Conservation (phyloP, 768 basidiomycete genomes). For the Rhodotorula sphaerocarpa region DNA sequence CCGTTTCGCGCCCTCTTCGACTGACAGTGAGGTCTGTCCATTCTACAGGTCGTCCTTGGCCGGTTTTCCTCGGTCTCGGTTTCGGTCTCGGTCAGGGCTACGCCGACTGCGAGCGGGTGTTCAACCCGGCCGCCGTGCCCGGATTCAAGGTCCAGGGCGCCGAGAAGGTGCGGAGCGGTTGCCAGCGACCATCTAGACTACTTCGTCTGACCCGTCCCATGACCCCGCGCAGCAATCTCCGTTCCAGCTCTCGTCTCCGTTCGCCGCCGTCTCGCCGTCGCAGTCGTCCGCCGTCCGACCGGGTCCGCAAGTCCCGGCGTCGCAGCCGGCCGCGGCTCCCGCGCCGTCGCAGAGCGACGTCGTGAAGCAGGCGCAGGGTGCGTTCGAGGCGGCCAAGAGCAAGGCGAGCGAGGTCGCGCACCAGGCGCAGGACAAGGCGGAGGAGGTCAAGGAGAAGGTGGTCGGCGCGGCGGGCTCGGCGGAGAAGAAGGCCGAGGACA, state of each 20-base stretch:
- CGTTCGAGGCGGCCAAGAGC: slow-evolving; percentile 13
- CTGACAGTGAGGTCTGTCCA: too few relatives aligned
- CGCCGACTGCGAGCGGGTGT: slow-evolving; percentile 84
- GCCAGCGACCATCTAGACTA: too few relatives aligned
- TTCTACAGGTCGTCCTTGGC: slow-evolving; percentile 75
- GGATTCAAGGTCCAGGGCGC: slow-evolving; percentile 45
- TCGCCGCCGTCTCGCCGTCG: neutral
- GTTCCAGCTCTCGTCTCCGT: slow-evolving; percentile 6
- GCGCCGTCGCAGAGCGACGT: neutral
- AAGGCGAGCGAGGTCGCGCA: slow-evolving; percentile 5
- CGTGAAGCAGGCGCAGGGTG: slow-evolving; percentile 8
- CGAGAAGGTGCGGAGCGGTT: neutral
- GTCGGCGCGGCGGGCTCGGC: slow-evolving; percentile 2
- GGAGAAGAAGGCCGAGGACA: slow-evolving; percentile 15
- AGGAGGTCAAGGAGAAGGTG: slow-evolving; percentile 4
- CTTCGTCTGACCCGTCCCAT: too few relatives aligned
- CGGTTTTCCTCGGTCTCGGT: slow-evolving; percentile 63
- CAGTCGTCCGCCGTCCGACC: slow-evolving; percentile 12
- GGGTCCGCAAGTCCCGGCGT: neutral
- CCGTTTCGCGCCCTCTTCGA: neutral
- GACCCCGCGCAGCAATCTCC: neutral
- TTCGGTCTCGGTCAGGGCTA: slow-evolving; percentile 81
- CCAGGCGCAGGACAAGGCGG: slow-evolving; percentile 14
- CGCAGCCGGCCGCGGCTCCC: neutral
- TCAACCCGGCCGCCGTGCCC: slow-evolving; percentile 81